Evolutionary conservation across 2,329 filamentous ascomycete genomes (phyloP), one percentile per base, ranked within the genome.

Genomic region (Thielaviopsis populi): DNA sequence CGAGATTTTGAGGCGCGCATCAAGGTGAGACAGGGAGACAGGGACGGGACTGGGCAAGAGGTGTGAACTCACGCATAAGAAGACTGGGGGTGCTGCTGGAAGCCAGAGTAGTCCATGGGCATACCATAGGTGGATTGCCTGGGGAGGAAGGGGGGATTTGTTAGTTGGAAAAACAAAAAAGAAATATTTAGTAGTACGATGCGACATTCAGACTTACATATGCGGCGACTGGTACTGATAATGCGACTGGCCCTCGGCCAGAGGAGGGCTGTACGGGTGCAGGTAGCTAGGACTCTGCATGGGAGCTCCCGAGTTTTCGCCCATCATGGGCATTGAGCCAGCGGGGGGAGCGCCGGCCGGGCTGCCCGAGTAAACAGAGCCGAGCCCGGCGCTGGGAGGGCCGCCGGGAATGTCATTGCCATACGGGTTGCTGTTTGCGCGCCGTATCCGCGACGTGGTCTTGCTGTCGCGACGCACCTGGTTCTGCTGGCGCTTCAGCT

Each of bases 401-500:
- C 72, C 61, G 77, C 75, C 42, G 74, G 71, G 3, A 73, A 71
- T 66, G 69, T 75, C 70, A 73, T 73, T 68, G 76, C 78, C 70
- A 73, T 77, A 68, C 69, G 79, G 66, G 68, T 71, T 67, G 73
- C 78, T 81, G 70, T 76, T 78, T 40, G 77, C 75, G 62, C 82
- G 78, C 67, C 79, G 77, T 59, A 79, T 74, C 65, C 82, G 78
- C 8, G 73, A 71, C 2, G 77, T 75, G 17, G 80, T 71, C 70
- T 85, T 85, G 6, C 79, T 79, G 68, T 83, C 80, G 68, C 83
- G 76, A 65, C 83, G 79, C 54, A 76, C 79, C 68, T 80, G 80
- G 68, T 85, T 82, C 66, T 79, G 77, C 69, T 85, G 82, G 65
- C 82, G 77, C 73, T 83, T 85, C 50, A 85, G 71, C 69, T 84